These are phyloP conservation scores for Xylaria polymorpha DNA, from an alignment of 2,329 filamentous ascomycete genomes.

Conservation along the genomic window DNA sequence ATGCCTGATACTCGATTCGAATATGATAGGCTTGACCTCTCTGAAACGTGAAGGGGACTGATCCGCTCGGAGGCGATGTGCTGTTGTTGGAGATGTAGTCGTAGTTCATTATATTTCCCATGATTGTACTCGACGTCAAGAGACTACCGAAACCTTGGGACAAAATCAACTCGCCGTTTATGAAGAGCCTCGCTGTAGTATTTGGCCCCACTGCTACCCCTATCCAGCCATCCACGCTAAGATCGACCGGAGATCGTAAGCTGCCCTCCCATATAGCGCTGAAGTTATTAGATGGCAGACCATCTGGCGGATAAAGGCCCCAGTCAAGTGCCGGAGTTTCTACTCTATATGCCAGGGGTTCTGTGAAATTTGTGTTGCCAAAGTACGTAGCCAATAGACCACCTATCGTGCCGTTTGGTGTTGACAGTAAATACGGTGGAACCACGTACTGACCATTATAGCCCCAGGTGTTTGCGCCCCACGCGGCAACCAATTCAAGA, in stretches of 20 bases:
- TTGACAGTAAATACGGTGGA: conserved; percentile 55
- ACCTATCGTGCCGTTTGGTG: conserved; percentile 50
- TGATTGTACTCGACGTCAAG: conserved; percentile 49
- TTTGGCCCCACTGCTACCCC: conserved; percentile 56
- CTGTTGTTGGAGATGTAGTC: conserved; percentile 52
- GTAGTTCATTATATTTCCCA: conserved; percentile 56
- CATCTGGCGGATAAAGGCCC: conserved; percentile 58
- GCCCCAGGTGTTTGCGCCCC: conserved; percentile 58
- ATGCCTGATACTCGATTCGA: conserved; percentile 57
- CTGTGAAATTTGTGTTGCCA: conserved; percentile 53
- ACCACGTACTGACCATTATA: conserved; percentile 59
- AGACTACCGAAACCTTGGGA: conserved; percentile 45
- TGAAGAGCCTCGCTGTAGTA: conserved; percentile 54
- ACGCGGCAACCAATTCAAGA: conserved; percentile 54
- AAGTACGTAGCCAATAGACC: conserved; percentile 57
- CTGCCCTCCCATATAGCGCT: conserved; percentile 58
- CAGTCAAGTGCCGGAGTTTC: conserved; percentile 57
- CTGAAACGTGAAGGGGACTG: conserved; percentile 54
- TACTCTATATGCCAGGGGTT: conserved; percentile 46
- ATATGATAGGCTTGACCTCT: conserved; percentile 51
- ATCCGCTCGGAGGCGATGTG: conserved; percentile 53
- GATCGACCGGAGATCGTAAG: conserved; percentile 53
- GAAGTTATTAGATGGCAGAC: conserved; percentile 58
- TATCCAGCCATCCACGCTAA: conserved; percentile 56
- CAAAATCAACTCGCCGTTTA: conserved; percentile 50